Percentiles rank a stretch among this genome's conserved stretches.
phyloP scores from a whole-genome alignment of 768 basidiomycete genomes.

The Lactarius psammicola region DNA sequence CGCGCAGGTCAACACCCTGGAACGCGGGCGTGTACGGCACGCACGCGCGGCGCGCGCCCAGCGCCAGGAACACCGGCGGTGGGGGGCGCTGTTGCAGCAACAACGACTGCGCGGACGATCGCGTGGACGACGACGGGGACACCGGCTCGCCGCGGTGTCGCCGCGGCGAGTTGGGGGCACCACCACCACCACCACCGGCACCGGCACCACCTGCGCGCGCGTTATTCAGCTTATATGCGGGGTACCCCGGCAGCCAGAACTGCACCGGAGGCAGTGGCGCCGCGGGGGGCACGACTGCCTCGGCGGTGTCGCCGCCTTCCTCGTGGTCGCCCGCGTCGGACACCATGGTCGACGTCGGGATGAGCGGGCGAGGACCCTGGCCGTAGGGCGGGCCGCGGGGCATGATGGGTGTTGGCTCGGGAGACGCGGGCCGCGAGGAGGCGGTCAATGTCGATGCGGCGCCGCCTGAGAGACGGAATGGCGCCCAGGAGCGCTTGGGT shows the following conservation, averaged over 20 bases:
- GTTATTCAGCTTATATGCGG: constrained; percentile 17
- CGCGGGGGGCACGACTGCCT: constrained; percentile 19
- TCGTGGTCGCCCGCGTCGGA: constrained; percentile 12
- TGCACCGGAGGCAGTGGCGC: constrained; percentile 27
- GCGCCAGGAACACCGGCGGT: constrained; percentile 28
- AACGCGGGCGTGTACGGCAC: constrained; percentile 29
- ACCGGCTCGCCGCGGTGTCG: neutral
- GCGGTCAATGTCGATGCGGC: neutral
- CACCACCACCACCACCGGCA: neutral
- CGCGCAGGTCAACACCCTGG: constrained; percentile 28
- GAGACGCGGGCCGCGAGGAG: constrained; percentile 3
- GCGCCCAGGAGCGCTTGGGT: constrained; percentile 17
- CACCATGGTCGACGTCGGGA: constrained; percentile 5
- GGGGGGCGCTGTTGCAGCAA: neutral
- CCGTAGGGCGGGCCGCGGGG: neutral
- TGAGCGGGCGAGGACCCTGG: neutral
- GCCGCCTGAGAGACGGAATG: constrained; percentile 21
- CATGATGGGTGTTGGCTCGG: constrained; percentile 11
- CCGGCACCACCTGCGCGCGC: neutral
- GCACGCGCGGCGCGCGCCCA: constrained; percentile 29
- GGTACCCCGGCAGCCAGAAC: constrained; percentile 29
- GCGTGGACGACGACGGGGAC: neutral
- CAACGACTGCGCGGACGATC: constrained; percentile 5
- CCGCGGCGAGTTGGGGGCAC: neutral
- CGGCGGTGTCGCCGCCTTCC: neutral